phyloP scores from a whole-genome alignment of 2,329 filamentous ascomycete species.

The Hansfordia pulvinata region DNA sequence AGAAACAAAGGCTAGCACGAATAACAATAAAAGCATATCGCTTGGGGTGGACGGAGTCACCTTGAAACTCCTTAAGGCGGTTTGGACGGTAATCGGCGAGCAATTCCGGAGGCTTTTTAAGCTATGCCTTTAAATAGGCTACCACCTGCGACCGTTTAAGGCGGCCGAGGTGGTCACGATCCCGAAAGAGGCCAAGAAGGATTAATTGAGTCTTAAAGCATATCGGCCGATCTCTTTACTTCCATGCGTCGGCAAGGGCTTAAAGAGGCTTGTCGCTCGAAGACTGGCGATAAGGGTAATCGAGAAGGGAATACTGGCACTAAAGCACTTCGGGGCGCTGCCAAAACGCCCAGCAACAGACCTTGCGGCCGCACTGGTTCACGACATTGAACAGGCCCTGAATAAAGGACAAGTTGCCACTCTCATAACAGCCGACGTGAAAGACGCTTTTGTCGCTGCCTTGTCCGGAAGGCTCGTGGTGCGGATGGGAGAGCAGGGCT shows the following conservation, averaged over 20 bases:
- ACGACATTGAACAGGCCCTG: slow-evolving; percentile 3
- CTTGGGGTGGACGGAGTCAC: slow-evolving; percentile 1
- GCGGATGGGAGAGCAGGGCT: slow-evolving; percentile 3
- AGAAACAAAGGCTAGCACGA: no score
- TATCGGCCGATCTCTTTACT: slow-evolving; percentile 6
- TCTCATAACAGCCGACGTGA: slow-evolving; percentile 3
- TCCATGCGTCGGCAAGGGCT: slow-evolving; percentile 4
- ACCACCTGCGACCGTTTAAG: slow-evolving; percentile 2
- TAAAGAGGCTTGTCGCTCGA: slow-evolving; percentile 3
- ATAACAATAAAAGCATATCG: no score
- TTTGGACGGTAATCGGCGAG: slow-evolving; percentile 1
- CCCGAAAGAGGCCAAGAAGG: slow-evolving; percentile 3
- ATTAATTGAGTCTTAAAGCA: slow-evolving; percentile 1
- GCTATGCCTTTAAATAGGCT: slow-evolving; percentile 1
- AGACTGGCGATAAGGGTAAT: no score
- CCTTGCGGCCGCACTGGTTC: slow-evolving; percentile 1
- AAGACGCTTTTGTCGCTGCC: slow-evolving; percentile 4
- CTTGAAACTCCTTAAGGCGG: background rate
- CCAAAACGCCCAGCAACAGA: slow-evolving; percentile 2
- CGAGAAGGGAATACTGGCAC: no score
- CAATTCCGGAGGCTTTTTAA: slow-evolving; percentile 1
- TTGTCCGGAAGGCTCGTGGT: slow-evolving; percentile 1
- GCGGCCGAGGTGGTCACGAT: slow-evolving; percentile 5
- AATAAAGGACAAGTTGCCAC: background rate
- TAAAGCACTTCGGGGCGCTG: slow-evolving; percentile 2